Evolutionary conservation across 371 early-diverging fungal genomes (phyloP).

Genomic region (Mucor saturninus): DNA sequence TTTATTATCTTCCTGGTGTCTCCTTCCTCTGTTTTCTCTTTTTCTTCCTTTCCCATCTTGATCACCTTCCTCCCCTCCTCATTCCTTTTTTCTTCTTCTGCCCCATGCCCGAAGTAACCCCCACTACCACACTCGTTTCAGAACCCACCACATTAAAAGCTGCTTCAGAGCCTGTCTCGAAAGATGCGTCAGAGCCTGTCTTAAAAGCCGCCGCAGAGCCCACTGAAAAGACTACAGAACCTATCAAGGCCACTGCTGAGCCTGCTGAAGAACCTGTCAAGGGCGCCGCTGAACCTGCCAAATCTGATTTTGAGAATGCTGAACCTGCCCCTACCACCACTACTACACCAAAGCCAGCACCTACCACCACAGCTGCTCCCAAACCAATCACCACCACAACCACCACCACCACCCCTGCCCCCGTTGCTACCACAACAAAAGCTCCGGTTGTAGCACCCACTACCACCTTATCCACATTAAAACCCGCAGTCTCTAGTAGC

Average conservation of each 20-base stretch:
- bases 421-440: not conserved
- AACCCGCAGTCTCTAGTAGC: not conserved
- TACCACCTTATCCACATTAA: not conserved
- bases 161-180: not conserved
- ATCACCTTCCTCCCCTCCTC: not conserved
- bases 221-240: conserved; percentile 1
- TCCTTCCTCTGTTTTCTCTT: not conserved
- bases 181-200: not conserved
- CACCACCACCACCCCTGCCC: not conserved
- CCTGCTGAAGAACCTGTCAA: too few species aligned
- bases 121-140: not conserved
- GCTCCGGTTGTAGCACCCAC: not conserved
- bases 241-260: conserved; percentile 1
- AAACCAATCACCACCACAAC: conserved; percentile 1
- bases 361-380: not conserved
- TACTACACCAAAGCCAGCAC: not conserved
- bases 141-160: conserved; percentile 1
- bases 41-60: not conserved
- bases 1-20: not conserved
- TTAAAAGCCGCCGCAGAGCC: not conserved
- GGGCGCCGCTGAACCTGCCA: too few species aligned
- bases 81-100: not conserved
- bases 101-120: not conserved
- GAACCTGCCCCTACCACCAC: not conserved
- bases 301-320: not conserved